Conservation (phyloP, 2,329 filamentous ascomycete genomes). For the Biscogniauxia marginata region DNA sequence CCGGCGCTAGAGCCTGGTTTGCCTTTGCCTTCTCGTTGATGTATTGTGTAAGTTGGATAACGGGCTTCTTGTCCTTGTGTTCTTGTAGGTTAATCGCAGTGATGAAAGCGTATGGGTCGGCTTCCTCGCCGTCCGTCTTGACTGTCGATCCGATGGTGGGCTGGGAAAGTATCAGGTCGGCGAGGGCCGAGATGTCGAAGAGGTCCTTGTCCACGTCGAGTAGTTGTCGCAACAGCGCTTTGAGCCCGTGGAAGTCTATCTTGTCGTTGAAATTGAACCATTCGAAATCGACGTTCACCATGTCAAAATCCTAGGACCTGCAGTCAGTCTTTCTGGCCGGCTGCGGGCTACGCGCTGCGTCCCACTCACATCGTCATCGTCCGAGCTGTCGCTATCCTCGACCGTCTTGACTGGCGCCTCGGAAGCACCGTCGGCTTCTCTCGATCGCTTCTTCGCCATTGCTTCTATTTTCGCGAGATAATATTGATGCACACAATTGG, state of each 20-base stretch:
- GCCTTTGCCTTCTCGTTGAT: constrained; percentile 56
- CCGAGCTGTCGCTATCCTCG: constrained; percentile 46
- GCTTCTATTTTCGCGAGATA: constrained; percentile 6
- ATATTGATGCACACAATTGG: background rate
- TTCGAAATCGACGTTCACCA: constrained; percentile 95
- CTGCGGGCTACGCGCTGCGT: background rate
- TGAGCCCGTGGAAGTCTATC: constrained; percentile 93
- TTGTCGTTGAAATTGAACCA: constrained; percentile 94
- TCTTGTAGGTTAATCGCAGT: constrained; percentile 81
- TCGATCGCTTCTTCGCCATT: constrained; percentile 52
- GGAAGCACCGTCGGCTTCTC: constrained; percentile 46
- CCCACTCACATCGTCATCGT: constrained; percentile 47
- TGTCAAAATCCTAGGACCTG: constrained; percentile 72
- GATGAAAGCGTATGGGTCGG: constrained; percentile 88
- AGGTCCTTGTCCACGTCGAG: constrained; percentile 84
- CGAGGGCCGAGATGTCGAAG: constrained; percentile 82
- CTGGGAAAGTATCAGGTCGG: constrained; percentile 85
- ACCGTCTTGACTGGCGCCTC: constrained; percentile 50
- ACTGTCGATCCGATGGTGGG: constrained; percentile 88
- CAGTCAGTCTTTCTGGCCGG: constrained; percentile 5
- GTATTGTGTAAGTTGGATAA: constrained; percentile 72
- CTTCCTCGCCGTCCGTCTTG: constrained; percentile 93
- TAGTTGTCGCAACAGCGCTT: constrained; percentile 84
- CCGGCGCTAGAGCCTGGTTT: constrained; percentile 53
- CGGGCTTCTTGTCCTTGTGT: constrained; percentile 71